Evolutionary conservation across 2,329 filamentous ascomycete genomes (phyloP), one percentile per base, ranked within the genome.

Genomic region (Ascocoryne sarcoides): DNA sequence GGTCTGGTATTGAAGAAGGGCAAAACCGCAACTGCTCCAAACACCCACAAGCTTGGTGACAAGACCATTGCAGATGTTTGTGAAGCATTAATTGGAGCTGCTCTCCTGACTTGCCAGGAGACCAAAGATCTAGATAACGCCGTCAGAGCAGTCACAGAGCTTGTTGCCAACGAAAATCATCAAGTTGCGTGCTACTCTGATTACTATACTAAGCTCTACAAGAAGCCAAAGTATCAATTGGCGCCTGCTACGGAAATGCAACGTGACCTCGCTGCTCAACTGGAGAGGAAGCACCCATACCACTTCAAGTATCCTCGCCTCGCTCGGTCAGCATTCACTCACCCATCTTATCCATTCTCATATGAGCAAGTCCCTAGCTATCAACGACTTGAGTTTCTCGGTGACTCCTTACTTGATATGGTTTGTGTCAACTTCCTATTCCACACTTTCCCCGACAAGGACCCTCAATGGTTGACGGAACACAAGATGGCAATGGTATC

Each of bases 401-500:
- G 90, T 0, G 92, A 96, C 58, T 78, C 90, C 0, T 69, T 96
- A 2, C 76, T 94, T 1, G 89, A 95, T 57, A 84, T 90, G 76
- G 82, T 72, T 9, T 86, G 82, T 53, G 81, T 96, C 40, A 83
- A 89, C 52, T 79, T 85, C 52, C 70, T 98, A 3, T 96, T 87
- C 63, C 72, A 79, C 50, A 71, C 69, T 3, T 87, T 84, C 52
- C 87, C 88, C 0, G 67, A 76, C 37, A 84, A 82, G 43, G 88
- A 95, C 55, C 90, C 92, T 0, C 89, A 96, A 59, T 96, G 90
- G 90, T 70, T 98, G 44, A 96, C 92, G 0, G 92, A 96, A 62
- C 90, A 96, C 70, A 96, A 96, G 65, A 95, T 93, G 80, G 87
- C 89, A n/a, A 95, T 98, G 85, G 89, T 92, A 0, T 92, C 86